phyloP scores from a whole-genome alignment of 2,329 filamentous ascomycete genomes.

The Pezizomycotina sp. region DNA sequence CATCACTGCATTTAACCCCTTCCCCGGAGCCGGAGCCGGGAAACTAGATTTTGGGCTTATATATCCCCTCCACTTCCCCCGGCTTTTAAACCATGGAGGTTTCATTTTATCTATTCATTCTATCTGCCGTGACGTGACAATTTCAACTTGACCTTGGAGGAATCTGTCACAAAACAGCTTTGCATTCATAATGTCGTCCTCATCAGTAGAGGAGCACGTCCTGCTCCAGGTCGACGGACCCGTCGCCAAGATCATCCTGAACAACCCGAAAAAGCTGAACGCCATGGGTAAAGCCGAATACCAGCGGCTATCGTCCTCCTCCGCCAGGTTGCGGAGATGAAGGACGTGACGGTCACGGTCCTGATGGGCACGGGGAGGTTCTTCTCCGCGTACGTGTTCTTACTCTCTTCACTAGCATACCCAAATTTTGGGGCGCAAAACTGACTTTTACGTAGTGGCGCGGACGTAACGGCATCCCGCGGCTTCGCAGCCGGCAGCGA shows the following conservation, averaged over 20 bases:
- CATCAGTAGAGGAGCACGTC: slow-evolving; percentile 11
- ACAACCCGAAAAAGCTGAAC: slow-evolving; percentile 74
- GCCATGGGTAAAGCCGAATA: slow-evolving; percentile 58
- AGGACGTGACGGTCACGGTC: slow-evolving; percentile 72
- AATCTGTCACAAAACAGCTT: too few species aligned
- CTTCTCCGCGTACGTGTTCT: slow-evolving; percentile 60
- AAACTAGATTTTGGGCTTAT: too few species aligned
- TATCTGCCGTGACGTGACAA: too few species aligned
- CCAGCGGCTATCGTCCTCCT: slow-evolving; percentile 59
- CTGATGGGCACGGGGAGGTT: slow-evolving; percentile 62
- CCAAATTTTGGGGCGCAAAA: slow-evolving; percentile 1
- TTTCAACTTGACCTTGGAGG: too few species aligned
- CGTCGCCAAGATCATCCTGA: slow-evolving; percentile 70
- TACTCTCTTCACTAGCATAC: background rate
- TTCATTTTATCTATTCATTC: too few species aligned
- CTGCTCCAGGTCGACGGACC: slow-evolving; percentile 17
- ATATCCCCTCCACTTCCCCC: too few species aligned
- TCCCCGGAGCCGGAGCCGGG: too few species aligned
- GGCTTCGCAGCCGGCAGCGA: slow-evolving; percentile 2
- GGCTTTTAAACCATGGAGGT: too few species aligned
- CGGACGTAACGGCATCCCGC: slow-evolving; percentile 16
- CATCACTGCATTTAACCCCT: too few species aligned
- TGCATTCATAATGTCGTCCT: slow-evolving; percentile 10
- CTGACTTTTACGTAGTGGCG: slow-evolving; percentile 7
- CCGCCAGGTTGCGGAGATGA: slow-evolving; percentile 57